These are phyloP conservation scores for Candida taoyuanica DNA, from an alignment of 805 yeast species.

Conservation along the genomic window DNA sequence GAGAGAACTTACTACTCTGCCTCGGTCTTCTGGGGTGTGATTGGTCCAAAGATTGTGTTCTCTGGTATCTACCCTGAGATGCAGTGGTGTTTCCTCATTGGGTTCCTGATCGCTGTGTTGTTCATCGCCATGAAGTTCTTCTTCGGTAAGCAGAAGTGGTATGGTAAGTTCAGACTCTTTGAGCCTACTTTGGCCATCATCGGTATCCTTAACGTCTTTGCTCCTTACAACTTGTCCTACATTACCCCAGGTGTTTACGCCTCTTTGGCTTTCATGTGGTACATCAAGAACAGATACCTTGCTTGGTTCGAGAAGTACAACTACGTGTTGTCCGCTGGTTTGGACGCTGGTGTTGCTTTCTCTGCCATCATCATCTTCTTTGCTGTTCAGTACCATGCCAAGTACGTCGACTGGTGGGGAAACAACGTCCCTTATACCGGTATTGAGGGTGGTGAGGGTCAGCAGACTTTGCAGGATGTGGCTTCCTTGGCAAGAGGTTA, in stretches of 20 bases:
- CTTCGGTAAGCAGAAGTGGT: constrained; percentile 18
- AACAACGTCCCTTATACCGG: constrained; percentile 37
- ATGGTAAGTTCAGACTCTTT: constrained; percentile 17
- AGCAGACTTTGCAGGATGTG: constrained; percentile 8
- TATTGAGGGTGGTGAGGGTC: constrained; percentile 33
- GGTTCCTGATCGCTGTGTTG: constrained; percentile 34
- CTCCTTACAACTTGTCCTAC: constrained; percentile 47
- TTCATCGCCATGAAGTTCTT: constrained; percentile 28
- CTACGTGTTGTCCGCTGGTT: constrained; percentile 50
- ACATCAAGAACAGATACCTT: constrained; percentile 35
- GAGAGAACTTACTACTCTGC: constrained; percentile 38
- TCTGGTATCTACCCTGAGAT: constrained; percentile 55
- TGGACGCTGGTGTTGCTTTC: constrained; percentile 58
- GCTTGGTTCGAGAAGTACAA: constrained; percentile 49
- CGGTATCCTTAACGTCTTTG: constrained; percentile 41
- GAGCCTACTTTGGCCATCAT: constrained; percentile 49
- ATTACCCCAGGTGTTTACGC: constrained; percentile 27
- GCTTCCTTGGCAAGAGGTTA: constrained; percentile 14
- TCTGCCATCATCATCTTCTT: constrained; percentile 48
- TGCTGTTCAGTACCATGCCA: constrained; percentile 40
- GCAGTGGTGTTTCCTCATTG: constrained; percentile 61
- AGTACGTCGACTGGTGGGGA: constrained; percentile 61
- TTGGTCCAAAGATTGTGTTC: constrained; percentile 53
- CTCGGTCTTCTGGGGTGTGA: constrained; percentile 47
- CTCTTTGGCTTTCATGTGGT: constrained; percentile 43